Evolutionary conservation across 306 rosid genomes (phyloP).

Genomic region (Castanospermum australe): DNA sequence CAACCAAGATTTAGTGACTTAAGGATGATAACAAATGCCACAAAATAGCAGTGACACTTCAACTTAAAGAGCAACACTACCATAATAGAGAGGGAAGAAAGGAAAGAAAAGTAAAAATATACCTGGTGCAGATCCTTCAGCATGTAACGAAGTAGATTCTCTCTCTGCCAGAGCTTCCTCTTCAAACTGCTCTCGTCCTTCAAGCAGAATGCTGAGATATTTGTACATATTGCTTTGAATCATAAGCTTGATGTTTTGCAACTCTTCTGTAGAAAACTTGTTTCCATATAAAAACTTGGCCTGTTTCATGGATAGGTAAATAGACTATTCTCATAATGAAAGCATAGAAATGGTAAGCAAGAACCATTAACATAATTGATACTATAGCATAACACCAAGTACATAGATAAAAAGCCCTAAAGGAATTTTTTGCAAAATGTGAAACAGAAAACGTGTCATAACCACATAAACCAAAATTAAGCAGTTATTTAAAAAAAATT

Average conservation of each 20-base stretch:
- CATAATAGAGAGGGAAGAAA: slow-evolving; percentile 17
- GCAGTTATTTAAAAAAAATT: background rate
- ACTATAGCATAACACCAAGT: background rate
- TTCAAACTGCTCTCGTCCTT: slow-evolving; percentile 90
- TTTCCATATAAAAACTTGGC: slow-evolving; percentile 77
- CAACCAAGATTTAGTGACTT: background rate
- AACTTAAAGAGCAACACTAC: slow-evolving; percentile 23
- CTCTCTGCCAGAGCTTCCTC: slow-evolving; percentile 65
- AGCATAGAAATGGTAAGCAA: background rate
- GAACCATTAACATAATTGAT: background rate
- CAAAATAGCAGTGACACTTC: slow-evolving; percentile 3
- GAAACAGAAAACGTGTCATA: background rate
- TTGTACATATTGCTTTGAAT: slow-evolving; percentile 92
- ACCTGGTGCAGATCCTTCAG: slow-evolving; percentile 51
- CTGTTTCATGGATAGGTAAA: slow-evolving; percentile 41
- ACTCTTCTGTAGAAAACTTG: slow-evolving; percentile 70
- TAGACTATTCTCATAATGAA: slow-evolving; percentile 14
- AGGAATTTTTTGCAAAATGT: background rate
- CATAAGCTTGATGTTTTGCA: slow-evolving; percentile 78
- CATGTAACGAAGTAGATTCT: slow-evolving; percentile 28
- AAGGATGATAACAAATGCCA: slow-evolving; percentile 12
- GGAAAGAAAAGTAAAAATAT: slow-evolving; percentile 6
- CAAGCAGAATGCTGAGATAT: slow-evolving; percentile 83
- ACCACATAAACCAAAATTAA: background rate
- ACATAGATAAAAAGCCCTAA: background rate